Base-by-base conservation (phyloP, 148 eudicot species). In the Rhododendron griersonianum region DNA sequence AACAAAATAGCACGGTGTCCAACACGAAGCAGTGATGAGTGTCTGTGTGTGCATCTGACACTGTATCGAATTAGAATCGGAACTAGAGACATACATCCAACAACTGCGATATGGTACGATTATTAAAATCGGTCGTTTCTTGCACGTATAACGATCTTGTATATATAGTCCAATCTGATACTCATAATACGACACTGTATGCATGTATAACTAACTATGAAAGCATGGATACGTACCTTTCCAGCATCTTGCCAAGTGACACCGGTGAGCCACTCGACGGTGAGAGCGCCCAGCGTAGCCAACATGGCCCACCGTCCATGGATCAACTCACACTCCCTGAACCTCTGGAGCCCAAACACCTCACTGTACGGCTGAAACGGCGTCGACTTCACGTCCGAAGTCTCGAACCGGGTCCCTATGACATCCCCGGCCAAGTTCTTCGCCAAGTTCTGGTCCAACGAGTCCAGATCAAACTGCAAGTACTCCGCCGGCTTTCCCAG, bases 161-260 rank as follows among this genome's bases (percentile, higher is more conserved):
- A 50, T 50, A 10, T 16, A 19, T 19, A 18, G 7, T 57, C n/a
- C 2, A 21, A 61, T 21, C 10, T 9, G 28, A 61, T 23, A 0
- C 69, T 61, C 1, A 61, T 21, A 61, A 61, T 7, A 21, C 3
- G 9, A 23, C 11, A 6, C 25, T 61, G 6, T 16, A 18, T 15
- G 63, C 41, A 39, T 39, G 44, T 6, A 41, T 57, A 18, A 21
- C 15, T 25, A 18, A 23, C 1, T 55, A 39, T 41, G 30, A 21
- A 11, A 71, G 53, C 57, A 82, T 16, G 8, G 13, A 41, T 35
- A 28, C 28, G 47, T 92, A 97, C 99, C 98, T 97, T 97, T 88
- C 99, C 99, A 21, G 99, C 99, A 76, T 97, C 99, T 91, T 97
- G 99, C 99, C 99, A 97, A 5, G 99, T 94, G 55, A 97, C 87